Evolutionary conservation across 768 basidiomycete genomes (phyloP).

Genomic region (Boletus reticuloceps): DNA sequence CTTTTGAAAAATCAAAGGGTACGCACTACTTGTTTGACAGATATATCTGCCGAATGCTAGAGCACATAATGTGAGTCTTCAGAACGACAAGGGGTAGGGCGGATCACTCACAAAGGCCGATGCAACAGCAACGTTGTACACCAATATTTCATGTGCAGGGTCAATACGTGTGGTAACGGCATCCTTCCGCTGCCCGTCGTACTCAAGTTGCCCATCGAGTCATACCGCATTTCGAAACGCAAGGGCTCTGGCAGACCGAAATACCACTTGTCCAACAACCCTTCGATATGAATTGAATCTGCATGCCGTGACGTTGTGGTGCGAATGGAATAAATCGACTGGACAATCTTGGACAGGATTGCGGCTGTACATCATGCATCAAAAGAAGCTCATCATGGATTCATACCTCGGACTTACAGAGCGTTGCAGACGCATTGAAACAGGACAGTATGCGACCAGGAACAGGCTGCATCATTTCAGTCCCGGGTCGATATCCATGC

Average conservation of each 20-base stretch:
- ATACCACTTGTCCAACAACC: constrained; percentile 70
- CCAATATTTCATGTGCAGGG: constrained; percentile 87
- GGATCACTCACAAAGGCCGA: constrained; percentile 66
- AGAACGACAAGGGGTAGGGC: neutral
- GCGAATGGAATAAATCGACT: constrained; percentile 67
- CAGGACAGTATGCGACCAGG: constrained; percentile 63
- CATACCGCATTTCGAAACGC: constrained; percentile 53
- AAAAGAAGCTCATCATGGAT: constrained; percentile 1
- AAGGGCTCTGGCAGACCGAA: constrained; percentile 67
- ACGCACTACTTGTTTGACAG: constrained; percentile 39
- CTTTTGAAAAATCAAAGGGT: neutral
- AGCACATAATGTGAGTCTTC: neutral
- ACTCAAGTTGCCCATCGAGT: constrained; percentile 32
- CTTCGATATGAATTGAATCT: constrained; percentile 58
- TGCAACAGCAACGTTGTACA: constrained; percentile 72
- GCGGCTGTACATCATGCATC: constrained; percentile 44
- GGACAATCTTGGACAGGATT: constrained; percentile 66
- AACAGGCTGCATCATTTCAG: constrained; percentile 25
- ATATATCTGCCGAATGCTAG: constrained; percentile 28
- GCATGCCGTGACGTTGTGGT: constrained; percentile 52
- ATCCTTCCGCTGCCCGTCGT: constrained; percentile 26
- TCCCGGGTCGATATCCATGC: constrained; percentile 24
- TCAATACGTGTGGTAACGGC: constrained; percentile 64
- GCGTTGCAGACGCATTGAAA: constrained; percentile 68
- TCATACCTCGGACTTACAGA: constrained; percentile 49